Percentiles rank a stretch among this genome's conserved stretches.
These are phyloP conservation scores for Colletotrichum chrysophilum DNA, from an alignment of 2,329 filamentous ascomycete species.

Conservation along the genomic window DNA sequence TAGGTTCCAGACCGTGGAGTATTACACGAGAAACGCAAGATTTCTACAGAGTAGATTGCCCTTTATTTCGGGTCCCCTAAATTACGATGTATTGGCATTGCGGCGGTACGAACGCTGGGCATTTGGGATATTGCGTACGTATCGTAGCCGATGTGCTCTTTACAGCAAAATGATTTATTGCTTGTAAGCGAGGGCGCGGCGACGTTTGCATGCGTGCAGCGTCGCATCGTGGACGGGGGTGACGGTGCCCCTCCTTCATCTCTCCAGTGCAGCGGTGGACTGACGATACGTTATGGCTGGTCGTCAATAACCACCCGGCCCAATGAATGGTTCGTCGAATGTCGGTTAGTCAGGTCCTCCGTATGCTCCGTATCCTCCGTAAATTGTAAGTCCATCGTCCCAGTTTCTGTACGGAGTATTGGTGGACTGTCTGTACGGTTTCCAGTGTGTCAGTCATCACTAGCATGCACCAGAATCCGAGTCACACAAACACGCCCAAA, in stretches of 20 bases:
- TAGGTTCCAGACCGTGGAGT: not conserved
- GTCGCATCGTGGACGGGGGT: conserved; percentile 2
- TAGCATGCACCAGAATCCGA: not conserved
- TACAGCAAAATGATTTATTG: not conserved
- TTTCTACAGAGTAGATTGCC: not conserved
- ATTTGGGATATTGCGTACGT: not conserved
- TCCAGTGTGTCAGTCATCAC: not conserved
- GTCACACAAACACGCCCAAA: not conserved
- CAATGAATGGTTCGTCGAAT: conserved; percentile 8
- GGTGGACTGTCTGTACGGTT: not conserved
- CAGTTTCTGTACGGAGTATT: not conserved
- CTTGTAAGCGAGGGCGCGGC: not conserved
- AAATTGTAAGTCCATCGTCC: not conserved
- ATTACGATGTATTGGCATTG: not conserved
- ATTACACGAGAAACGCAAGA: not conserved
- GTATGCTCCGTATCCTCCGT: not conserved
- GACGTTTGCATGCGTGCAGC: not conserved
- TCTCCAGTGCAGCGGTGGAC: not conserved
- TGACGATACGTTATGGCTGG: not conserved
- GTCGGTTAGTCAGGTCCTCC: not conserved
- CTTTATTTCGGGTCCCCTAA: not conserved
- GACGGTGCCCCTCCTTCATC: not conserved
- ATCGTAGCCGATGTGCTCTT: not conserved
- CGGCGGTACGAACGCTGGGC: not conserved
- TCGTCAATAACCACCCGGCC: not conserved